Evolutionary conservation across 805 yeast genomes (phyloP).

Genomic region (Hanseniaspora thailandica): DNA sequence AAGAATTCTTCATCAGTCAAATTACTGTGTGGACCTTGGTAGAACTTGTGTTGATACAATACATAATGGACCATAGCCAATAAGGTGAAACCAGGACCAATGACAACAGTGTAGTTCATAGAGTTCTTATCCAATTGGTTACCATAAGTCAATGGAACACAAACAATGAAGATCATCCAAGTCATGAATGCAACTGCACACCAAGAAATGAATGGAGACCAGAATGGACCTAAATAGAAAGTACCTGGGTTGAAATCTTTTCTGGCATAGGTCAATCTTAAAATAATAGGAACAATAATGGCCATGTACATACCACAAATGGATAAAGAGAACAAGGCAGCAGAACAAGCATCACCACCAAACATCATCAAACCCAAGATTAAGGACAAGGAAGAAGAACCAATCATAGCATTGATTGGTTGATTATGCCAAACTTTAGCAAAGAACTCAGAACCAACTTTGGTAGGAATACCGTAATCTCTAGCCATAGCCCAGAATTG

Average conservation of each 20-base stretch:
- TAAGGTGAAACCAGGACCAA: conserved; percentile 50
- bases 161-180: conserved; percentile 42
- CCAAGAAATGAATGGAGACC: conserved; percentile 37
- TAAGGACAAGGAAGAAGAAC: conserved; percentile 29
- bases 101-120: conserved; percentile 63
- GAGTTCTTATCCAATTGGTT: conserved; percentile 26
- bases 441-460: conserved; percentile 35
- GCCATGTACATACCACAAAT: conserved; percentile 34
- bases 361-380: conserved; percentile 31
- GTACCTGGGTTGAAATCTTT: conserved; percentile 49
- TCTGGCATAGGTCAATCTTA: conserved; percentile 34
- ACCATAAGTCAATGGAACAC: conserved; percentile 41
- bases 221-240: conserved; percentile 44
- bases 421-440: conserved; percentile 47
- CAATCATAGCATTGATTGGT: conserved; percentile 50
- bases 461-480: conserved; percentile 63
- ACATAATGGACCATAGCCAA: conserved; percentile 42
- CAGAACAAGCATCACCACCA: conserved; percentile 34
- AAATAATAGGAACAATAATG: conserved; percentile 30
- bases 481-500: conserved; percentile 67
- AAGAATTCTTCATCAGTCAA: conserved; percentile 20
- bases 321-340: conserved; percentile 33
- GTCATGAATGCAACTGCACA: conserved; percentile 38
- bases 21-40: conserved; percentile 41
- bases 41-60: conserved; percentile 41